Percentiles rank a stretch among this genome's conserved stretches.
Evolutionary conservation across 2,329 filamentous ascomycete species (phyloP).

Genomic region (Ophiostoma ips): DNA sequence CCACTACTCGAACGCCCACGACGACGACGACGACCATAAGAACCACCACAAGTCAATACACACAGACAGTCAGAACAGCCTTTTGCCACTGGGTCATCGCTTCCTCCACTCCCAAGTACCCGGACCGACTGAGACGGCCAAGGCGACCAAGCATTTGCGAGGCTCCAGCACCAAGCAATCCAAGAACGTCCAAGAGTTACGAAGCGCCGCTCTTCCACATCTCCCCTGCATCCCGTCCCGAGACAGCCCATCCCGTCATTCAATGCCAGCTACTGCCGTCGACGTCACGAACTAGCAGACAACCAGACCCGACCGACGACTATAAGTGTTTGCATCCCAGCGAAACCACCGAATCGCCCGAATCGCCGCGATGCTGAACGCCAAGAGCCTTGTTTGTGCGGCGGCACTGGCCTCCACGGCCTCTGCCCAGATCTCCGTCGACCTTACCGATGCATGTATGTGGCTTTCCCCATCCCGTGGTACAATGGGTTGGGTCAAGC

Average conservation of each 20-base stretch:
- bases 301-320: too few species aligned
- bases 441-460: slow-evolving; percentile 10
- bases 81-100: neutral
- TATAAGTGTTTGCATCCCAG: too few species aligned
- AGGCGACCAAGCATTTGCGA: neutral
- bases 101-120: neutral
- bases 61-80: too few species aligned
- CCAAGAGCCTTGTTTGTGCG: slow-evolving; percentile 7
- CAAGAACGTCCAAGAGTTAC: neutral
- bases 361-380: slow-evolving; percentile 3
- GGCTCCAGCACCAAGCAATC: neutral
- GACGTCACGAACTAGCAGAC: neutral
- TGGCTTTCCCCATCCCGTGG: neutral
- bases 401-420: slow-evolving; percentile 9
- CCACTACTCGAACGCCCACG: too few species aligned
- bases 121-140: neutral
- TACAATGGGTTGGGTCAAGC: neutral
- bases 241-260: neutral
- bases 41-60: too few species aligned
- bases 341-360: neutral
- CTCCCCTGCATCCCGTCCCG: neutral
- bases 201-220: neutral
- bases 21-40: too few species aligned
- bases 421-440: slow-evolving; percentile 10
- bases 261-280: neutral